Conservation (phyloP, 768 basidiomycete genomes). For the Boletus tylopilopsis region DNA sequence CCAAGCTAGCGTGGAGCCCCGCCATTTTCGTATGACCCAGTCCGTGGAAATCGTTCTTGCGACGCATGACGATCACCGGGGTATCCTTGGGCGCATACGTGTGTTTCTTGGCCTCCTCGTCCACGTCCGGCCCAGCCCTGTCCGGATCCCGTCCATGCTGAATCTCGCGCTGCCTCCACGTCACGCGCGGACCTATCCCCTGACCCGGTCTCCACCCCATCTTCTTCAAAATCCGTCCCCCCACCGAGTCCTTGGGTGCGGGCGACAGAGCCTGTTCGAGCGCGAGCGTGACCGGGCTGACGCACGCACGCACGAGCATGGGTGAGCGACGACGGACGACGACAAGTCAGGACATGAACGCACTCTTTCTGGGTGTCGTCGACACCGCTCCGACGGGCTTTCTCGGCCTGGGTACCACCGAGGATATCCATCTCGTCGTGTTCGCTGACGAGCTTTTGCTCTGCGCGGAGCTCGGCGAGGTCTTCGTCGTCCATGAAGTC, state of each 20-base stretch:
- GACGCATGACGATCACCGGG: conserved; percentile 51
- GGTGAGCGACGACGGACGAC: not conserved
- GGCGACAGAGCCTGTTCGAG: conserved; percentile 69
- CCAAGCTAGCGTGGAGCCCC: conserved; percentile 58
- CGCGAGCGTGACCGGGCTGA: conserved; percentile 58
- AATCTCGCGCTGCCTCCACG: conserved; percentile 65
- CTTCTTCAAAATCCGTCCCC: conserved; percentile 83
- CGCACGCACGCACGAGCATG: not conserved
- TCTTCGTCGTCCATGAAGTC: conserved; percentile 99
- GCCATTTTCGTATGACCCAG: conserved; percentile 73
- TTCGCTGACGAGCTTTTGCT: conserved; percentile 70
- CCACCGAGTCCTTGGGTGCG: conserved; percentile 73
- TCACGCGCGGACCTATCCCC: conserved; percentile 88
- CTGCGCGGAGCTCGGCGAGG: conserved; percentile 74
- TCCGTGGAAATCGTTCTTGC: conserved; percentile 78
- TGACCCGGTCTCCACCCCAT: conserved; percentile 96
- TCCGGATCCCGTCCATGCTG: conserved; percentile 55
- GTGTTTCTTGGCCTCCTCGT: conserved; percentile 85
- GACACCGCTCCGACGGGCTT: conserved; percentile 27
- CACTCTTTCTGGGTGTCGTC: conserved; percentile 43
- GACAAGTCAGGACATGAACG: not conserved
- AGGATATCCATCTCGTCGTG: conserved; percentile 73
- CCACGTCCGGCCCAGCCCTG: conserved; percentile 46
- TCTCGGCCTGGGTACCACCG: conserved; percentile 52
- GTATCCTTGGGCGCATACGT: conserved; percentile 83